Percentiles rank a stretch among this genome's conserved stretches.
These are phyloP conservation scores for Aspergillus hortae DNA, from an alignment of 2,329 filamentous ascomycete species.

Conservation along the genomic window DNA sequence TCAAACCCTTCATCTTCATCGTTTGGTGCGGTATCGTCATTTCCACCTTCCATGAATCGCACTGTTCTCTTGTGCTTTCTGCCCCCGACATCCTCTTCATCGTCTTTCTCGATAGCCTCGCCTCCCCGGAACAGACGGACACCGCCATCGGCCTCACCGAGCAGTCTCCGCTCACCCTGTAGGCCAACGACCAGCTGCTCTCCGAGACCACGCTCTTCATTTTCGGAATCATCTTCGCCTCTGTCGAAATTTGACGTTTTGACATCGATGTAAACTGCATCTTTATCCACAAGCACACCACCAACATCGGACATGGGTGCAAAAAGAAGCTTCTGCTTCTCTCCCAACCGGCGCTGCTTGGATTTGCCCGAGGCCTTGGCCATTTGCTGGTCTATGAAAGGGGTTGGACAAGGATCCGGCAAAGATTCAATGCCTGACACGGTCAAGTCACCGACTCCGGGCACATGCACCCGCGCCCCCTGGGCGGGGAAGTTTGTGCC, in stretches of 20 bases:
- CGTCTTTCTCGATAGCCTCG: conserved; percentile 57
- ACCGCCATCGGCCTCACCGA: conserved; percentile 78
- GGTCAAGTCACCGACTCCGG: conserved; percentile 84
- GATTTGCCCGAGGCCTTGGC: conserved; percentile 82
- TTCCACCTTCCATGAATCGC: conserved; percentile 48
- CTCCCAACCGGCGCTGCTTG: conserved; percentile 74
- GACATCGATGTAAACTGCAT: conserved; percentile 85
- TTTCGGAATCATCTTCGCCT: conserved; percentile 59
- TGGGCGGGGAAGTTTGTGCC: conserved; percentile 90
- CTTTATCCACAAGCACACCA: conserved; percentile 91
- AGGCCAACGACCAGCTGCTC: conserved; percentile 91
- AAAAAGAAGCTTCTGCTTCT: conserved; percentile 95
- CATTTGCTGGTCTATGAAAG: conserved; percentile 80
- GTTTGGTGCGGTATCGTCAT: conserved; percentile 53
- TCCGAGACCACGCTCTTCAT: conserved; percentile 78
- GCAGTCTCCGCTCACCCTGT: conserved; percentile 74
- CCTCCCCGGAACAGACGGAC: conserved; percentile 83
- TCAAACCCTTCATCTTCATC: conserved; percentile 55
- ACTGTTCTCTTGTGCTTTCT: conserved; percentile 53
- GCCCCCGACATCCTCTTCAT: conserved; percentile 56
- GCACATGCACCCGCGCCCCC: conserved; percentile 84
- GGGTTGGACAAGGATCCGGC: conserved; percentile 93
- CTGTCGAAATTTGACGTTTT: conserved; percentile 68
- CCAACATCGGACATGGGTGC: conserved; percentile 98
- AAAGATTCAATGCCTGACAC: conserved; percentile 80